Percentiles rank a stretch among this genome's conserved stretches.
Evolutionary conservation across 306 rosid species (phyloP).

Genomic region (Trichosanthes truncata): DNA sequence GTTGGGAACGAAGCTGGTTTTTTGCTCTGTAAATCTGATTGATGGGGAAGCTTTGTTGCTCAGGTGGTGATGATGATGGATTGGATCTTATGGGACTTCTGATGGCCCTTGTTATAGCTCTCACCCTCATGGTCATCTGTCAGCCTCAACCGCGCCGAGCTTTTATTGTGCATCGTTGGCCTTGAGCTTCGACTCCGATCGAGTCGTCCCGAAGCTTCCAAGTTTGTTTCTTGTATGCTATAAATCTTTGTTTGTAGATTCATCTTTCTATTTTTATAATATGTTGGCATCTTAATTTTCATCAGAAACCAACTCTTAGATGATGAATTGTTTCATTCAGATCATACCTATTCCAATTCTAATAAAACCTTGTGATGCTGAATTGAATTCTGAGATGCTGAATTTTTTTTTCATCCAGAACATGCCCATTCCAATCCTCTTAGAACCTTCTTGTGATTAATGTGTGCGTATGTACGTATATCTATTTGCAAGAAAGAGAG

Average conservation of each 20-base stretch:
- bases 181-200: background rate
- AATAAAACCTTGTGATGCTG: background rate
- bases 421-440: background rate
- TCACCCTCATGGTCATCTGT: slow-evolving; percentile 29
- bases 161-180: background rate
- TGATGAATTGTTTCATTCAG: background rate
- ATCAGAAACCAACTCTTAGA: background rate
- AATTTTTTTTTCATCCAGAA: background rate
- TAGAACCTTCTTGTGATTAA: background rate
- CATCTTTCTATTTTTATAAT: background rate
- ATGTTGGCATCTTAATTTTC: background rate
- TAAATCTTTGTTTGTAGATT: background rate
- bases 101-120: slow-evolving; percentile 20
- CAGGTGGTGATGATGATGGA: slow-evolving; percentile 13
- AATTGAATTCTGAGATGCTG: background rate
- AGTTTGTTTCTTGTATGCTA: background rate
- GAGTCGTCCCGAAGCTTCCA: background rate
- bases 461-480: background rate
- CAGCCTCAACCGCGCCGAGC: slow-evolving; percentile 14
- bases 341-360: background rate
- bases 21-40: slow-evolving; percentile 3
- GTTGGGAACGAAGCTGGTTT: background rate
- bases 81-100: slow-evolving; percentile 15
- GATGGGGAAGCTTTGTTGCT: slow-evolving; percentile 33
- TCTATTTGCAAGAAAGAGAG: background rate